Evolutionary conservation across 768 basidiomycete species (phyloP), one percentile per base, ranked within the genome.

Genomic region (Boletellus ananas): DNA sequence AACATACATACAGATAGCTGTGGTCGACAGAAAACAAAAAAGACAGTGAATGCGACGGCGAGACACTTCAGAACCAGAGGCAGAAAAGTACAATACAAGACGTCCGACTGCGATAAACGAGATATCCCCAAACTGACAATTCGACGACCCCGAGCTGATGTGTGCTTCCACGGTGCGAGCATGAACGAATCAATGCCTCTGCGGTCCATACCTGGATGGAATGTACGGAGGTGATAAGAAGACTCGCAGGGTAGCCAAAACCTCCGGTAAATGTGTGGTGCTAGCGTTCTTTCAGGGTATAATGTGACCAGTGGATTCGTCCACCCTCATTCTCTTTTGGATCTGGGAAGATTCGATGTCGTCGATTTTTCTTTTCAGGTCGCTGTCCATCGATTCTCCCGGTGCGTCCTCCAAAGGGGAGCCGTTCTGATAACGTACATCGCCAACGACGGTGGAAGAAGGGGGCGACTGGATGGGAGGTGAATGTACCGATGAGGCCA

Each of bases 311-410:
- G 71, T 70, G 51, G 72, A 62, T 60, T 74, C 73, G 56, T 81
- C 81, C 72, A 86, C 78, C 66, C 83, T 77, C 79, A 87, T 81
- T 78, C 84, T 85, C 80, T 88, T 88, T 55, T 74, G 69, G 49
- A 78, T 77, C 58, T 80, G 78, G 33, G 57, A 65, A 51, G 71
- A 61, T 49, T 80, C 82, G 49, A 75, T 56, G 57, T 79, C 78
- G 47, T 83, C 80, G 64, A 79, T 60, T 60, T 75, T 72, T 66
- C 82, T 72, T 73, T 85, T 85, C 67, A 82, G 61, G 55, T 86
- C 84, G 49, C 72, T 48, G 16, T 81, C 82, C 59, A 74, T 72
- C 25, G 77, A 70, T 54, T 73, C 70, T 51, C 73, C 68, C 13
- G 64, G 59, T 11, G 72, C 72, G 48, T 69, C 68, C 39, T 79